Base-by-base conservation (phyloP, 2,329 filamentous ascomycete species). In the Ophiocordyceps polyrhachis-furcata region DNA sequence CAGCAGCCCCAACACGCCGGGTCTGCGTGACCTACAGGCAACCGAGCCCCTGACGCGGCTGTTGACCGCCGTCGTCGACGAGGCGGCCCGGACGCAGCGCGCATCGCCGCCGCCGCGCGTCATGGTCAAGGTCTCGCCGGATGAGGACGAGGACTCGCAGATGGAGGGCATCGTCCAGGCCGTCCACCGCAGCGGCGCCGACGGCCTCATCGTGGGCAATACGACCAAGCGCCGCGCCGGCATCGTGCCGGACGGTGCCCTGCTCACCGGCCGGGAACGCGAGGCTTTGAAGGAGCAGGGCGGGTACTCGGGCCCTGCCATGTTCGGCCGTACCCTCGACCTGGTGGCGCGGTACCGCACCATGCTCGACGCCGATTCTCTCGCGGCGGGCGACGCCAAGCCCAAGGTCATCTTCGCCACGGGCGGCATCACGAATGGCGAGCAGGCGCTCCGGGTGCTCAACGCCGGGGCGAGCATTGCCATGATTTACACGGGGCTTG, bases 41-140 rank as follows among this genome's bases (percentile, higher is more conserved):
- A 75, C 80, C 0, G 86, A 83, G 51, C 89, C 88, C 1, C 66
- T 98, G 46, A 89, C 86, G 2, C 69, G 75, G 40, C 81, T 98
- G 42, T 66, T 98, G 38, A 74, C 71, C 11, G 83, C 84, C 1
- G 89, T 96, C 0, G 89, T 96, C 2, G 69, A 76, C 15, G 83
- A 89, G 45, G 87, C 87, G 1, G 67, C 74, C 52, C 68, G 69
- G 49, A 73, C 81, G 13, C 70, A 82, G 25, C 72, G 88, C 51
- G 81, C 35, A 38, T 17, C 76, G 58, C 75, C 71, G 1, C 83
- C 81, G 56, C 63, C 63, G 44, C 58, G 56, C 50, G 85, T 98
- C 47, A 94, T 98, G 85, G 91, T 98, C 55, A 98, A 98, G 68
- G 89, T 98, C 19, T 93, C 85, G 47, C 91, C 91, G 0, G 91